Evolutionary conservation across 148 eudicot species (phyloP), one percentile per base, ranked within the genome.

Genomic region (Vaccinium vitisidaea): DNA sequence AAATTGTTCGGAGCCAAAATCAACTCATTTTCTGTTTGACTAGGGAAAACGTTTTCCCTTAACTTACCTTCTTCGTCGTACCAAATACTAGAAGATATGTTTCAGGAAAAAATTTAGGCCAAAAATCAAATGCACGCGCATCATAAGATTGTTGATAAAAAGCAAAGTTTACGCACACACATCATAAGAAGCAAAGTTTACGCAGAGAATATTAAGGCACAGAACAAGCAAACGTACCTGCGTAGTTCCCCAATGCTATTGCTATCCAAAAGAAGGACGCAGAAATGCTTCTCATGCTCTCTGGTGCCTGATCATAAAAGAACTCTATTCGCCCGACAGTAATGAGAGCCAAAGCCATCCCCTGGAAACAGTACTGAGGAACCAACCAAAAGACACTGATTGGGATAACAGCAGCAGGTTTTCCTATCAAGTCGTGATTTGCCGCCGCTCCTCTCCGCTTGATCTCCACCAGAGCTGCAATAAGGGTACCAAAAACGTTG

Each of bases 341-440:
- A 87, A 84, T 84, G 65, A 91, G 91, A 25, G 89, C 92, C 59
- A 88, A 90, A 16, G 92, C 90, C 4, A 90, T 13, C 25, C 94
- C 94, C 63, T 89, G 93, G 63, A 92, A 61, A 25, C 58, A 49
- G 54, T 83, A 92, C 82, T 89, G 92, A 14, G 94, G 93, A 25
- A 88, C 86, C 50, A 90, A 54, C 94, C 94, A 92, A 71, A 91
- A 92, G 43, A 86, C 92, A 73, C 91, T 90, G 11, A 92, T 88
- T 27, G 94, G 94, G 7, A 92, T 73, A 10, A 83, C 14, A 0
- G 86, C 90, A 65, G 81, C 82, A 0, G 93, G 90, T 16, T 85
- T 88, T 49, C 90, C 92, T 19, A 91, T 75, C 11, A 92, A 76
- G 65, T 82, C 18, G 18, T 90, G 84, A 5, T 86, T 71, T 32